phyloP scores from a whole-genome alignment of 139 green algal genomes.

The Tetraselmis striata region DNA sequence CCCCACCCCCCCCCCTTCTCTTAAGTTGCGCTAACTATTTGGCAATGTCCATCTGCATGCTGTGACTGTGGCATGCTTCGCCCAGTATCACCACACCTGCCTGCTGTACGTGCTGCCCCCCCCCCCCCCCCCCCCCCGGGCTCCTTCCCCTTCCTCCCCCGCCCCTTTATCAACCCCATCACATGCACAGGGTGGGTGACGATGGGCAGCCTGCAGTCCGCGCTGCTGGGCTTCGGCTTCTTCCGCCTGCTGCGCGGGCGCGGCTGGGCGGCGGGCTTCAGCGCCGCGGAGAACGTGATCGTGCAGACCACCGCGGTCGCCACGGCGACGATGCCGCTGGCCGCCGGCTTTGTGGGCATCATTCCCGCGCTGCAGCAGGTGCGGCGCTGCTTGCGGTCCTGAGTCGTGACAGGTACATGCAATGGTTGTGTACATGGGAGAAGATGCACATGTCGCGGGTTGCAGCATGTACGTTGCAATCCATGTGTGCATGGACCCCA shows the following conservation, averaged over 20 bases:
- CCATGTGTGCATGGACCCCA: too few species aligned
- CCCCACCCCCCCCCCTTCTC: too few species aligned
- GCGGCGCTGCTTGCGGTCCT: too few species aligned
- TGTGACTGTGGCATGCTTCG: too few species aligned
- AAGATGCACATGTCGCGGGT: too few species aligned
- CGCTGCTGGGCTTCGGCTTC: constrained; percentile 46
- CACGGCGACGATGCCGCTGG: constrained; percentile 53
- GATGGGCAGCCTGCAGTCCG: constrained; percentile 28
- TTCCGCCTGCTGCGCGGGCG: constrained; percentile 33
- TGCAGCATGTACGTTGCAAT: too few species aligned
- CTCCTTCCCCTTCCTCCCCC: background rate
- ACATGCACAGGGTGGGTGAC: background rate
- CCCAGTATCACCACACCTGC: background rate
- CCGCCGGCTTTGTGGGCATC: constrained; percentile 47
- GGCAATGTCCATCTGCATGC: too few species aligned
- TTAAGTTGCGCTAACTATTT: too few species aligned
- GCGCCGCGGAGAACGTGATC: constrained; percentile 51
- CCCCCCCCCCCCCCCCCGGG: too few species aligned
- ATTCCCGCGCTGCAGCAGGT: constrained; percentile 45
- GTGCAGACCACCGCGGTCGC: constrained; percentile 53
- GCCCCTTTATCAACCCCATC: background rate
- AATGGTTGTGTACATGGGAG: too few species aligned
- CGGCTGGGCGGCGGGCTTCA: constrained; percentile 26
- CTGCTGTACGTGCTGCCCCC: background rate
- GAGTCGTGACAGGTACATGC: too few species aligned